Conservation (phyloP, 352 stramenopile genomes). For the Pythium dissimile region DNA sequence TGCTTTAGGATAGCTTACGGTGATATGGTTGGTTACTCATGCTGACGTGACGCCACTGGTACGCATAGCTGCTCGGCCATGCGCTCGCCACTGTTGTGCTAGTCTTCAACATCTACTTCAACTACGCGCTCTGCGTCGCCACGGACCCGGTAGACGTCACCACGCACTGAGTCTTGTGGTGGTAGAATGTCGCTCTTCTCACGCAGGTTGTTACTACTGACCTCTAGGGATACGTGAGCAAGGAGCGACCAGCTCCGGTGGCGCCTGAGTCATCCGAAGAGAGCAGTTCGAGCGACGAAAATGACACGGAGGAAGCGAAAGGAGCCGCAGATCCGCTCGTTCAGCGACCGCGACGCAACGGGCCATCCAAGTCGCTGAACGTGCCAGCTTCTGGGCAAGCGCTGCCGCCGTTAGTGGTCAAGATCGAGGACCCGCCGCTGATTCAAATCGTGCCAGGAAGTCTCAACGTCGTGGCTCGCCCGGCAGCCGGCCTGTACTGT, state of each 20-base stretch:
- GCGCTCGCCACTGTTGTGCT: slow-evolving; percentile 3
- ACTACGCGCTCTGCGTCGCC: slow-evolving; percentile 35
- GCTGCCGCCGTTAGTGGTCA: slow-evolving; percentile 2
- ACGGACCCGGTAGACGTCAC: slow-evolving; percentile 36
- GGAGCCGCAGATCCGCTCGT: slow-evolving; percentile 18
- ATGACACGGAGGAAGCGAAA: slow-evolving; percentile 16
- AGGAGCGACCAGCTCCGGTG: not conserved
- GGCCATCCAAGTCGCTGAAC: not conserved
- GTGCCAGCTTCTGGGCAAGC: not conserved
- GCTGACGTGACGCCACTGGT: not conserved
- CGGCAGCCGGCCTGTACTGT: slow-evolving; percentile 11
- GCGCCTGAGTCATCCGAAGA: not conserved
- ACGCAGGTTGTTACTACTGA: no score
- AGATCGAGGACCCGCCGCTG: slow-evolving; percentile 4
- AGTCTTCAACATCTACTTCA: slow-evolving; percentile 36
- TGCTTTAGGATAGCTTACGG: not conserved
- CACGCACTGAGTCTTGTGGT: no score
- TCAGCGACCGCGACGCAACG: not conserved
- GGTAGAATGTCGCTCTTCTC: no score
- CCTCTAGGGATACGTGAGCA: slow-evolving; percentile 14
- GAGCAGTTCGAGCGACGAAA: slow-evolving; percentile 9
- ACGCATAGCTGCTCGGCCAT: slow-evolving; percentile 9
- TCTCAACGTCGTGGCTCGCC: not conserved
- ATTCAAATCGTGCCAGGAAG: slow-evolving; percentile 6
- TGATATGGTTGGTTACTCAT: not conserved